A percentile compares a stretch with the other conserved stretches of the same genome.
phyloP scores from a whole-genome alignment of 2,329 filamentous ascomycete species.

The Diplodia intermedia region DNA sequence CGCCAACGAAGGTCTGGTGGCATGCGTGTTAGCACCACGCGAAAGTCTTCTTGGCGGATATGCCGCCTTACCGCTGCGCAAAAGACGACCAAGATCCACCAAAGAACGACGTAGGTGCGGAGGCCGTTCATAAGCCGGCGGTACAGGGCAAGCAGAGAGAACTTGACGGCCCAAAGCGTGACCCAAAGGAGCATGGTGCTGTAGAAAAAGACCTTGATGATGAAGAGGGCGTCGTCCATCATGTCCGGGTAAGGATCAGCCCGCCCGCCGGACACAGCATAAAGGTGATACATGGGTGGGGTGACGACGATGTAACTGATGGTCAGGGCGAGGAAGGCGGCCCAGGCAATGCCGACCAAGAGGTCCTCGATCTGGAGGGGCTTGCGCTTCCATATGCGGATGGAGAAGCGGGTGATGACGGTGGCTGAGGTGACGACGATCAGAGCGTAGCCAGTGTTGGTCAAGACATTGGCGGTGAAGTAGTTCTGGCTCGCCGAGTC shows the following conservation, averaged over 20 bases:
- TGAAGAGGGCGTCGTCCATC: constrained; percentile 41
- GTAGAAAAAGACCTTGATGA: constrained; percentile 50
- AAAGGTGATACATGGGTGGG: constrained; percentile 45
- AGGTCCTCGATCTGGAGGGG: constrained; percentile 36
- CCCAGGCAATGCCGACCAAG: constrained; percentile 40
- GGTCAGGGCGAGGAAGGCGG: constrained; percentile 41
- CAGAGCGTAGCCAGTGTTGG: constrained; percentile 36
- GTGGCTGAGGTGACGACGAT: constrained; percentile 37
- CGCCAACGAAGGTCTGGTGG: constrained; percentile 47
- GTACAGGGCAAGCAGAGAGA: constrained; percentile 51
- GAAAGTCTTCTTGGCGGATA: background rate
- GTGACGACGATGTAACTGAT: constrained; percentile 47
- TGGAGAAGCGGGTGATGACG: constrained; percentile 32
- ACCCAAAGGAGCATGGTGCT: constrained; percentile 50
- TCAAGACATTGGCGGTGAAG: constrained; percentile 35
- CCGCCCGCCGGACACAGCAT: constrained; percentile 38
- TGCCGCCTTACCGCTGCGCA: constrained; percentile 43
- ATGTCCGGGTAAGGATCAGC: constrained; percentile 41
- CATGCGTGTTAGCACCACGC: background rate
- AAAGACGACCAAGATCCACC: constrained; percentile 48
- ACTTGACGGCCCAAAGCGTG: constrained; percentile 52
- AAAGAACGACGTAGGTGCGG: constrained; percentile 44
- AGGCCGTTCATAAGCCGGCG: constrained; percentile 47
- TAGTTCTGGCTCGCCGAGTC: constrained; percentile 34
- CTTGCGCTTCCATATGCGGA: constrained; percentile 21